Evolutionary conservation across 139 green algal genomes (phyloP), one percentile per base, ranked within the genome.

Genomic region (Ettlia oleoabundans): DNA sequence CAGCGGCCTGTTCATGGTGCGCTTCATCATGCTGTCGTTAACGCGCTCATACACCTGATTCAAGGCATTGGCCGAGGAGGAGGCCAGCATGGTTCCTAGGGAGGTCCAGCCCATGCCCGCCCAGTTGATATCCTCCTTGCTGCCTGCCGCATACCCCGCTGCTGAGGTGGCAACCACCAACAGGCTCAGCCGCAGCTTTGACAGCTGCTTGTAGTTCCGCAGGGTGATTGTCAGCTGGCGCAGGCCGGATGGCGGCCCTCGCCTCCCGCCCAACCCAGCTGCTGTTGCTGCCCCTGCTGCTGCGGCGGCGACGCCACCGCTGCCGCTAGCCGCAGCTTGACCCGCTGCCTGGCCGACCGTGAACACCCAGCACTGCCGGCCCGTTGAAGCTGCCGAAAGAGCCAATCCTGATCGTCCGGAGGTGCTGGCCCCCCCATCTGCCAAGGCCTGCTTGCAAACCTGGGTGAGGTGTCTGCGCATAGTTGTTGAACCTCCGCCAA

Each of bases 21-120:
- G 86, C 33, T 88, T 91, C 97, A 98, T 99, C 5, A 87, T 73
- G 0, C 73, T 73, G 87, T 99, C 96, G 32, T 95, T 95, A 21
- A 78, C 37, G 2, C 95, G 76, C 82, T 98, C 96, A 75, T 96
- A 96, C n/a, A 94, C 72, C 86, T 99, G 97, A 79, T 99, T 99
- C 1, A 98, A 81, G 0, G 96, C 93, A 89, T 99, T 99, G 78
- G 97, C 97, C 30, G 89, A 95, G 1, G 95, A 92, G 28, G 96
- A 90, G 30, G 89, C 90, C 0, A 92, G 89, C 41, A 97, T 88
- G 4, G 97, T 99, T 42, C 97, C 97, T 6, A 98, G 43, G 3
- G 85, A 93, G 2, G 95, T 97, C 92, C 90, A 98, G 3, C 72
- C 88, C 0, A 98, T 84, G 38, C 89, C 87, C 1, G 42, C 76